phyloP scores from a whole-genome alignment of 2,329 filamentous ascomycete genomes.

The Penicillium griseofulvum region DNA sequence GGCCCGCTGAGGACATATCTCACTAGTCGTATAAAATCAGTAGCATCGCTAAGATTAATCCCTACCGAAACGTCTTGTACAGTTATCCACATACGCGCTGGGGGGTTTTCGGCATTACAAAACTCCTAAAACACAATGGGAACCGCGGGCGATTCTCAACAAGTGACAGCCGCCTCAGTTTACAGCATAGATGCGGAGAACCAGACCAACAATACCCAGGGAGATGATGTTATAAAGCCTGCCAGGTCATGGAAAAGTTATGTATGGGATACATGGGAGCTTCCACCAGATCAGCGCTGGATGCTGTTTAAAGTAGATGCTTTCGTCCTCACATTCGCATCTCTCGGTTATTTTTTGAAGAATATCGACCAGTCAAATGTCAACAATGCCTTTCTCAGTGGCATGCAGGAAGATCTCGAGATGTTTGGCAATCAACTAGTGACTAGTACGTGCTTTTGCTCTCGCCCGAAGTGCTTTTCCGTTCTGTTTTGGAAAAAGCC shows the following conservation, averaged over 20 bases:
- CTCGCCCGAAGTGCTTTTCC: background rate
- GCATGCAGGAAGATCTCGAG: slow-evolving; percentile 38
- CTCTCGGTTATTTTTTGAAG: slow-evolving; percentile 31
- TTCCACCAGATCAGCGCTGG: slow-evolving; percentile 24
- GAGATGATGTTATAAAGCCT: background rate
- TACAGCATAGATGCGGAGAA: slow-evolving; percentile 4
- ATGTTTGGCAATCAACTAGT: slow-evolving; percentile 39
- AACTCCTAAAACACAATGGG: background rate
- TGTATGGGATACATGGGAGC: slow-evolving; percentile 24
- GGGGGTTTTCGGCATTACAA: background rate
- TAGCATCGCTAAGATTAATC: background rate
- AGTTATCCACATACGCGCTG: background rate
- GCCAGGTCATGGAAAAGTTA: slow-evolving; percentile 21
- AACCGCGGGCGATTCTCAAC: background rate
- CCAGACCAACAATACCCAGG: background rate
- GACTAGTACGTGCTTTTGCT: slow-evolving; percentile 22
- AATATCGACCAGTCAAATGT: slow-evolving; percentile 44
- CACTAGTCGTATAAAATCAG: background rate
- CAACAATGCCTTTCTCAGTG: slow-evolving; percentile 43
- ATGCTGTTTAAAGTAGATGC: slow-evolving; percentile 32
- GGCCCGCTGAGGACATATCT: background rate
- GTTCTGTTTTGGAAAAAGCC: background rate
- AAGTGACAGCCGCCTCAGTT: background rate
- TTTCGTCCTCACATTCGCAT: slow-evolving; percentile 28
- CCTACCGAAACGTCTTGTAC: background rate